phyloP scores from a whole-genome alignment of 148 eudicot species.

The Beta vulgaris region DNA sequence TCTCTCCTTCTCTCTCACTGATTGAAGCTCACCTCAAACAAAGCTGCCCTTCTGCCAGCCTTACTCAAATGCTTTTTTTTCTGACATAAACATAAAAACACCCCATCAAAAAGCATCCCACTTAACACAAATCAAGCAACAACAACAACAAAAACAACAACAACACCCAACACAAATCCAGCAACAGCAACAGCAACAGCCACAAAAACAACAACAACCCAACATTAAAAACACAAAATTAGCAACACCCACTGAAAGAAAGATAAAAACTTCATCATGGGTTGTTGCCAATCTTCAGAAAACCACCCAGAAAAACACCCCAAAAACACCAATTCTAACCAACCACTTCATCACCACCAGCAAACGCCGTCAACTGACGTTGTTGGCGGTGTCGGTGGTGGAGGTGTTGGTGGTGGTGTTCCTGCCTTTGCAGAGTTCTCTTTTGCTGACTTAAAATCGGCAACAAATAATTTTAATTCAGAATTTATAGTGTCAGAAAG shows the following conservation, averaged over 20 bases:
- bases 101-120: not conserved
- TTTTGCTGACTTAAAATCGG: conserved; percentile 55
- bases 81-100: conserved; percentile 20
- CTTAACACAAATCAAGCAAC: not conserved
- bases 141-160: too few species aligned
- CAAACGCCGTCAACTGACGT: conserved; percentile 22
- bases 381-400: not conserved
- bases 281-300: conserved; percentile 60
- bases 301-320: conserved; percentile 39
- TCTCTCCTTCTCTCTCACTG: conserved; percentile 4
- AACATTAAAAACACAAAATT: too few species aligned
- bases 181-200: not conserved
- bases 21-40: not conserved
- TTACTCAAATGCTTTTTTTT: conserved; percentile 17
- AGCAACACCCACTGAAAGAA: not conserved
- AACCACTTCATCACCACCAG: conserved; percentile 17
- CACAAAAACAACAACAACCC: too few species aligned
- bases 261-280: conserved; percentile 36
- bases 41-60: conserved; percentile 11
- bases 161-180: not conserved
- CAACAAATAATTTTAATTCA: conserved; percentile 64
- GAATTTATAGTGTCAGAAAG: conserved; percentile 73
- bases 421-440: conserved; percentile 63
- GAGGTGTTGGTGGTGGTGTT: conserved; percentile 14
- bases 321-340: conserved; percentile 1